Percentiles rank a stretch among this genome's conserved stretches.
These are phyloP conservation scores for Fusarium sp. DNA, from an alignment of 2,329 filamentous ascomycete species.

Conservation along the genomic window DNA sequence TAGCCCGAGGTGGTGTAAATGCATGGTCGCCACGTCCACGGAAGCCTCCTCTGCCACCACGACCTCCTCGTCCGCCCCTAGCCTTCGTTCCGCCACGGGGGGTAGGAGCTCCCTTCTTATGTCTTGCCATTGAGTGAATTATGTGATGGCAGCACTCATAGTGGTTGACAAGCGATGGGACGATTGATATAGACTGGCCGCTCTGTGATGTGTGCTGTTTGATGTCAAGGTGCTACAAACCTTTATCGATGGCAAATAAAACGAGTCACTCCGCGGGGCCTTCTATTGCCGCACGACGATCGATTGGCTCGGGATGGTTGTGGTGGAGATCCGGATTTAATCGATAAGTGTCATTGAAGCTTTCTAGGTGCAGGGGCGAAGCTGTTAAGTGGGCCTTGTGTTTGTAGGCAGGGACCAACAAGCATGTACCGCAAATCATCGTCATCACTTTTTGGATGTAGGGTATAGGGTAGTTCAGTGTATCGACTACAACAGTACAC, in stretches of 20 bases:
- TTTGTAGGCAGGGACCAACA: constrained; percentile 7
- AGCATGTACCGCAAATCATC: constrained; percentile 3
- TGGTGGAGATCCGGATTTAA: constrained; percentile 9
- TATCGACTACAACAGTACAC: too few relatives aligned
- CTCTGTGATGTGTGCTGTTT: neutral
- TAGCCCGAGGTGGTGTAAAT: constrained; percentile 9
- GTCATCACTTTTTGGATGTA: neutral
- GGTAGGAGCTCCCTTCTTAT: constrained; percentile 42
- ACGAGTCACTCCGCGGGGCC: constrained; percentile 38
- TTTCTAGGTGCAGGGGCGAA: constrained; percentile 5
- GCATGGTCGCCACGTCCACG: constrained; percentile 28
- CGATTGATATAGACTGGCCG: constrained; percentile 1
- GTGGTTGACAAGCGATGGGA: neutral
- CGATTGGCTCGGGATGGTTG: constrained; percentile 22
- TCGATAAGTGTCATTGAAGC: constrained; percentile 35
- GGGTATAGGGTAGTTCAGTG: constrained; percentile 24
- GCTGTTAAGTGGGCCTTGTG: constrained; percentile 7
- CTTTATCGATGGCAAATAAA: constrained; percentile 31
- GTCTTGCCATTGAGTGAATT: constrained; percentile 39
- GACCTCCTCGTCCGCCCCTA: constrained; percentile 37
- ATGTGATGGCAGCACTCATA: constrained; percentile 24
- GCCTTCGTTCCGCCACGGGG: constrained; percentile 36
- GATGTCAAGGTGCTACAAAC: constrained; percentile 3
- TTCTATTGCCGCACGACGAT: constrained; percentile 5
- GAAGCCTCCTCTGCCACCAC: constrained; percentile 28